Conservation (phyloP, 2,329 filamentous ascomycete species). For the Aspergillus transmontanensis region DNA sequence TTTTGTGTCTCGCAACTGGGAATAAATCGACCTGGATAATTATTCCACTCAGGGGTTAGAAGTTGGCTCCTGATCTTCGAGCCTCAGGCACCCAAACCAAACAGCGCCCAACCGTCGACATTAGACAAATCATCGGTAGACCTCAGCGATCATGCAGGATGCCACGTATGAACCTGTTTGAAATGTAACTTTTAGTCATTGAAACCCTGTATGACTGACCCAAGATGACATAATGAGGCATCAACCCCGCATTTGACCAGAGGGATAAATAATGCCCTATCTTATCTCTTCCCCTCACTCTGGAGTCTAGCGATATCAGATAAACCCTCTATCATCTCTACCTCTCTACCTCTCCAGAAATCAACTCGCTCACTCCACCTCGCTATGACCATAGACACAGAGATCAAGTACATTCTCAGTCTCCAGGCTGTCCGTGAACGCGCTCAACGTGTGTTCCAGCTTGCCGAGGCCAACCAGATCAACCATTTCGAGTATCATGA, state of each 20-base stretch:
- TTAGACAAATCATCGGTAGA: neutral
- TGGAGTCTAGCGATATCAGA: neutral
- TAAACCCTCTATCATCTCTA: neutral
- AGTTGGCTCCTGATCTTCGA: neutral
- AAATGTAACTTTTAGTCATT: constrained; percentile 7
- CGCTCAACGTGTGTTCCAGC: constrained; percentile 31
- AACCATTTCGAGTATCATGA: constrained; percentile 48
- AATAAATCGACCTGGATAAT: neutral
- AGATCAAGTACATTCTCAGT: constrained; percentile 31
- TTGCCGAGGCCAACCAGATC: constrained; percentile 43
- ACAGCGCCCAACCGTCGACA: neutral
- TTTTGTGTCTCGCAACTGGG: neutral
- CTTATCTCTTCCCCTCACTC: constrained; percentile 1
- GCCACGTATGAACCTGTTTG: neutral
- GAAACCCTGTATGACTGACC: neutral
- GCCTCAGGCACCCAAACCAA: neutral
- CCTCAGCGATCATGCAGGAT: neutral
- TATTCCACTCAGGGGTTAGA: neutral
- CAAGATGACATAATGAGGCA: constrained; percentile 6
- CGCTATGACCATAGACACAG: constrained; percentile 18
- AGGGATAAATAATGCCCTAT: neutral
- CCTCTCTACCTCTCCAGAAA: neutral
- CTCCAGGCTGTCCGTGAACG: constrained; percentile 33
- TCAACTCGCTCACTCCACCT: neutral
- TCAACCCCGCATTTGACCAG: constrained; percentile 6